These are phyloP conservation scores for Ramularia collo-cygni DNA, from an alignment of 2,329 filamentous ascomycete genomes.

Conservation along the genomic window DNA sequence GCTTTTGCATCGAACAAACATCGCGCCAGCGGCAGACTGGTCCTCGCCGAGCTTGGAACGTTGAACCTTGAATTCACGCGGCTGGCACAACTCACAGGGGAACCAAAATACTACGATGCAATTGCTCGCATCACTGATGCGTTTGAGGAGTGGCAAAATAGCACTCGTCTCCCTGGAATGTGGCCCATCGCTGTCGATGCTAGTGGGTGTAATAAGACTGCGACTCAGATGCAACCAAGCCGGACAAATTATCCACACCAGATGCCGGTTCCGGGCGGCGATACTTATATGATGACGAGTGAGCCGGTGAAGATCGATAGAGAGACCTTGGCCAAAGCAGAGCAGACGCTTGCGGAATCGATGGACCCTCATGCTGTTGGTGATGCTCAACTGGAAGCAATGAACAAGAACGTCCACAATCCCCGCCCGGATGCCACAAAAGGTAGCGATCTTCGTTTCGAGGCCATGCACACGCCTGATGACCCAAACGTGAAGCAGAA, in stretches of 20 bases:
- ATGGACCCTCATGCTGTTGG: not conserved
- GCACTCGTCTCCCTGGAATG: conserved; percentile 66
- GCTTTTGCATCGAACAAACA: conserved; percentile 56
- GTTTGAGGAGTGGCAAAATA: conserved; percentile 66
- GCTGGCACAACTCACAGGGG: conserved; percentile 74
- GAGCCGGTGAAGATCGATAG: conserved; percentile 11
- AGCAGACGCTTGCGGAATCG: not conserved
- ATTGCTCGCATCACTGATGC: conserved; percentile 78
- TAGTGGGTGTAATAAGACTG: conserved; percentile 62
- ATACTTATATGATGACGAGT: conserved; percentile 17
- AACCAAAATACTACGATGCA: conserved; percentile 83
- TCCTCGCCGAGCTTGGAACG: conserved; percentile 67
- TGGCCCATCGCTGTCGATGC: conserved; percentile 75
- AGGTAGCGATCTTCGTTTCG: not conserved
- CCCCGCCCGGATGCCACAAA: not conserved
- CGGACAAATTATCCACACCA: conserved; percentile 7
- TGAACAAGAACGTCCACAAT: conserved; percentile 2
- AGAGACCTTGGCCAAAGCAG: conserved; percentile 6
- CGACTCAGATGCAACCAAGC: conserved; percentile 9
- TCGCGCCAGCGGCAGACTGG: conserved; percentile 49
- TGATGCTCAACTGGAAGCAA: not conserved
- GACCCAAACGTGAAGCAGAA: conserved; percentile 1
- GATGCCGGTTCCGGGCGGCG: conserved; percentile 17
- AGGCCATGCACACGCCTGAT: not conserved
- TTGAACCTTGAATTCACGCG: conserved; percentile 84